A percentile compares a stretch with the other conserved stretches of the same genome.
These are phyloP conservation scores for Aspergillus sp. DNA, from an alignment of 2,329 filamentous ascomycete species.

Conservation along the genomic window DNA sequence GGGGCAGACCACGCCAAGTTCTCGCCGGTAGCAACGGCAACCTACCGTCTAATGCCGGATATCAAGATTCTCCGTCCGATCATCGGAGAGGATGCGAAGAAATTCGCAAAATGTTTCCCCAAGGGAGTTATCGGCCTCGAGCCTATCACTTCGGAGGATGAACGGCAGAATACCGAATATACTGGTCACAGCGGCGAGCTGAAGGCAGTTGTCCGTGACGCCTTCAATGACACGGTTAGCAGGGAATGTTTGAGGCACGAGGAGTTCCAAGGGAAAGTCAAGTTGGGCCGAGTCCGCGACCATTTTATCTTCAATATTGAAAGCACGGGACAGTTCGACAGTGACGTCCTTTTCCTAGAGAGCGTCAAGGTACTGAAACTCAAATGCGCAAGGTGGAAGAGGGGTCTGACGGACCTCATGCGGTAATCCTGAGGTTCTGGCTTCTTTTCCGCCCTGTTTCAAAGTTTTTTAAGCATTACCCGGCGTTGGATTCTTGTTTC, in stretches of 20 bases:
- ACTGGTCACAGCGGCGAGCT: conserved; percentile 73
- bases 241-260: conserved; percentile 87
- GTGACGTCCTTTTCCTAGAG: conserved; percentile 90
- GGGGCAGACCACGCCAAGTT: conserved; percentile 96
- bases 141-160: conserved; percentile 66
- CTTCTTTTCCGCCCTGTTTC: conserved; percentile 8
- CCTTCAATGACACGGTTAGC: conserved; percentile 94
- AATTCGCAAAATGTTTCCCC: conserved; percentile 89
- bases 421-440: conserved; percentile 22
- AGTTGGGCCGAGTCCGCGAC: conserved; percentile 83
- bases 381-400: conserved; percentile 64
- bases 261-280: conserved; percentile 94
- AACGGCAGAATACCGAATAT: conserved; percentile 61
- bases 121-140: conserved; percentile 81
- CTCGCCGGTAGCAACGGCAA: conserved; percentile 91
- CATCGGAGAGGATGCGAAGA: conserved; percentile 78
- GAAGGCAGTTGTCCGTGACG: conserved; percentile 82
- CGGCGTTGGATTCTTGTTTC: conserved; percentile 37
- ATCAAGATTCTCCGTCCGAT: conserved; percentile 85
- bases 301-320: conserved; percentile 98
- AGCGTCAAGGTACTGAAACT: conserved; percentile 79
- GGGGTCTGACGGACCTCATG: conserved; percentile 45
- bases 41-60: conserved; percentile 84
- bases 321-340: conserved; percentile 92
- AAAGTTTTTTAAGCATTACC: conserved; percentile 36